Conservation (phyloP, 2,329 filamentous ascomycete species). For the Rachicladosporium sp. region DNA sequence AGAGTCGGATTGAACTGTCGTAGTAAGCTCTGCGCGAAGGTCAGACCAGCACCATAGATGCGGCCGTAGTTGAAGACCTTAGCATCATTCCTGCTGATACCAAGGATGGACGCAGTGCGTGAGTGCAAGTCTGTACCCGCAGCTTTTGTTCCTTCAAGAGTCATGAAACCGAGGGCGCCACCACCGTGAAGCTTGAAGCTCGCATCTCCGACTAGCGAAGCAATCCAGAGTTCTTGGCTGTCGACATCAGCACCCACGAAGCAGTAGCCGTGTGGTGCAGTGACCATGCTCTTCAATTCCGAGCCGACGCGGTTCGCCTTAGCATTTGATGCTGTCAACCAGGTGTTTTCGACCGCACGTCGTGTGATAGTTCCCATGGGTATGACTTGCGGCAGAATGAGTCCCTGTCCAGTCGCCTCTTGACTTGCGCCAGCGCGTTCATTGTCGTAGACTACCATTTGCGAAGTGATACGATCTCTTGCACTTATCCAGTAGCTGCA, state of each 20-base stretch:
- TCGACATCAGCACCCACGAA: conserved; percentile 98
- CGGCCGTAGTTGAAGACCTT: conserved; percentile 99
- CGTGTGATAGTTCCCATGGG: conserved; percentile 97
- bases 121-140: conserved; percentile 91
- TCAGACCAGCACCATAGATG: conserved; percentile 94
- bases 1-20: conserved; percentile 85
- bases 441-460: conserved; percentile 81
- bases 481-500: conserved; percentile 99
- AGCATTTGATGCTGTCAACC: conserved; percentile 94
- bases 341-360: conserved; percentile 91
- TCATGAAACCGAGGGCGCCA: conserved; percentile 98
- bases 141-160: conserved; percentile 86
- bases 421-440: conserved; percentile 32
- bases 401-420: conserved; percentile 45
- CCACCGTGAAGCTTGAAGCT: conserved; percentile 92
- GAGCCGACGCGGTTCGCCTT: conserved; percentile 94
- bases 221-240: conserved; percentile 96
- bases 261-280: conserved; percentile 75
- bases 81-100: conserved; percentile 87
- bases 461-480: conserved; percentile 81
- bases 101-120: conserved; percentile 79
- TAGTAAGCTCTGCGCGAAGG: conserved; percentile 80
- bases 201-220: conserved; percentile 84
- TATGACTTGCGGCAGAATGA: conserved; percentile 88
- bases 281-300: conserved; percentile 93